Conservation (phyloP, 2,329 filamentous ascomycete genomes). For the Pestalotiopsis sp. region DNA sequence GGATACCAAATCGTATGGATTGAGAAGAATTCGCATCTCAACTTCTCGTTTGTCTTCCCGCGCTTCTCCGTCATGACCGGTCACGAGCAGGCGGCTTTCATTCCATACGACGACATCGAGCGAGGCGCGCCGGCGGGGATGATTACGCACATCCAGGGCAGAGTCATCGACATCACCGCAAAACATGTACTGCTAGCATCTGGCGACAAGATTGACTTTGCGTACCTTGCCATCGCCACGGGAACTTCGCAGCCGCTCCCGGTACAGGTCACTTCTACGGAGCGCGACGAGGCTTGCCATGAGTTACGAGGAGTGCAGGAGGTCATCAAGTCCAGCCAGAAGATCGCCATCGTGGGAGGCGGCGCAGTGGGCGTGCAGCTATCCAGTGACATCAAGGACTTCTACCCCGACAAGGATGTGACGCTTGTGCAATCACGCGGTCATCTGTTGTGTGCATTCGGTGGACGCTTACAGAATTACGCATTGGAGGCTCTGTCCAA, state of each 20-base stretch:
- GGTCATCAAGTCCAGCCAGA: slow-evolving; percentile 23
- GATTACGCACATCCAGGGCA: not conserved
- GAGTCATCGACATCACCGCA: slow-evolving; percentile 3
- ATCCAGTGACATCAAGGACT: slow-evolving; percentile 46
- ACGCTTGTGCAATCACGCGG: slow-evolving; percentile 47
- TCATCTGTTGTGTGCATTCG: slow-evolving; percentile 41
- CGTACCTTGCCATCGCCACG: slow-evolving; percentile 44
- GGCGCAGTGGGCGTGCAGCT: slow-evolving; percentile 51
- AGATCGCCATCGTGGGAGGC: slow-evolving; percentile 39
- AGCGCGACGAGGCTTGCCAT: slow-evolving; percentile 28
- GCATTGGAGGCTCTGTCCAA: not conserved
- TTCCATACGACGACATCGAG: slow-evolving; percentile 42
- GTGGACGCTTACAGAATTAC: slow-evolving; percentile 16
- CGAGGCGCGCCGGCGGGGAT: slow-evolving; percentile 20
- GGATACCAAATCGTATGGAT: slow-evolving; percentile 46
- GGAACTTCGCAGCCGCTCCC: slow-evolving; percentile 34
- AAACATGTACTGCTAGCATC: slow-evolving; percentile 30
- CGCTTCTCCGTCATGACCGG: slow-evolving; percentile 43
- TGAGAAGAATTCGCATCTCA: slow-evolving; percentile 52
- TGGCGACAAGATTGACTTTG: slow-evolving; percentile 37
- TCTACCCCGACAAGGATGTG: slow-evolving; percentile 45
- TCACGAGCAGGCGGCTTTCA: slow-evolving; percentile 47
- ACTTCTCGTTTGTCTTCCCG: slow-evolving; percentile 50
- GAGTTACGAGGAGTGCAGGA: slow-evolving; percentile 24
- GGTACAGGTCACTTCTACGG: slow-evolving; percentile 27